Percentiles rank a stretch among this genome's conserved stretches.
Conservation (phyloP, 352 stramenopile genomes). For the Globisporangium emineosum region DNA sequence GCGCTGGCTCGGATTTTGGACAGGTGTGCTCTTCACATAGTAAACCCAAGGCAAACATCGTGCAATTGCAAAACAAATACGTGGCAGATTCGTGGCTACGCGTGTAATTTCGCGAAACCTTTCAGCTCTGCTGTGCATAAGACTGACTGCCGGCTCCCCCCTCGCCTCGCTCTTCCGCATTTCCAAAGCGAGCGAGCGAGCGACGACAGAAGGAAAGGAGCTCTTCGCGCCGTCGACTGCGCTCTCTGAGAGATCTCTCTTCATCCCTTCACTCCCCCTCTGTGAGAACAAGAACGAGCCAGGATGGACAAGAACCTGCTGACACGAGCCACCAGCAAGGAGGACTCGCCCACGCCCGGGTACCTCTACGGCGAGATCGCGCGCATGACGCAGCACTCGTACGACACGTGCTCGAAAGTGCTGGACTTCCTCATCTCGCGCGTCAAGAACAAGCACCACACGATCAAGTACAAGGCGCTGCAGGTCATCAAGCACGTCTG, state of each 20-base stretch:
- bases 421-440: conserved; percentile 89
- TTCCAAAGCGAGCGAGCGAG: conserved; percentile 8
- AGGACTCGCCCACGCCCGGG: conserved; percentile 92
- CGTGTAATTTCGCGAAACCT: background rate
- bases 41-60: background rate
- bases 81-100: background rate
- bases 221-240: conserved; percentile 1
- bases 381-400: conserved; percentile 90
- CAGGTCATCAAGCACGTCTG: conserved; percentile 93
- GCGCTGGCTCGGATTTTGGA: no score
- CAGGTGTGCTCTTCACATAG: no score
- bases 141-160: conserved; percentile 4
- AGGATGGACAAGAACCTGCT: conserved; percentile 93
- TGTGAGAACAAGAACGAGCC: conserved; percentile 6
- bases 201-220: conserved; percentile 1
- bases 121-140: conserved; percentile 2
- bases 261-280: background rate
- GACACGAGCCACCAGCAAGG: conserved; percentile 91
- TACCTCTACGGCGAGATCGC: conserved; percentile 97
- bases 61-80: background rate
- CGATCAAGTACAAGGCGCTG: conserved; percentile 94
- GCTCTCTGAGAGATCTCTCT: background rate
- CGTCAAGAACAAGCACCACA: conserved; percentile 94
- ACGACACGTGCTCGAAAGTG: conserved; percentile 88
- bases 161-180: conserved; percentile 6